Conservation (phyloP, 108 stramenopile genomes). For the Nitzschia sp. region DNA sequence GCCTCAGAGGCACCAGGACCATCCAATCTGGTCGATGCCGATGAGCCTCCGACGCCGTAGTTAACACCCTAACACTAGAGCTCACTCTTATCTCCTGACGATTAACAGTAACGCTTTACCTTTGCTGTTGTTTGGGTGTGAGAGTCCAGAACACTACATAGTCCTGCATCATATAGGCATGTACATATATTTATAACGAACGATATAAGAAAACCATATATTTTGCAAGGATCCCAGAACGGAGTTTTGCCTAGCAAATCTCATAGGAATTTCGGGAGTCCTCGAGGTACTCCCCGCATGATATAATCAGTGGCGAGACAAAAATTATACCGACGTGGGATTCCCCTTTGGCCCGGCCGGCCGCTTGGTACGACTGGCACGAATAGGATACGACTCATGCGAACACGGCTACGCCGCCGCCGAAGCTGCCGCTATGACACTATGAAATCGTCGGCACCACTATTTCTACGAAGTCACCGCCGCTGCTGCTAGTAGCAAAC, state of each 20-base stretch:
- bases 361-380: too few species aligned
- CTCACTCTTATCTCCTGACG: constrained; percentile 1
- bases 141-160: not conserved
- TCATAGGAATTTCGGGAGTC: not conserved
- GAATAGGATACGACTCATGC: too few species aligned
- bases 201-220: not conserved
- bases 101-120: not conserved
- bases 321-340: too few species aligned
- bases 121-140: not conserved
- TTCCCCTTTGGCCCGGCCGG: too few species aligned
- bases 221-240: too few species aligned
- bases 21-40: not conserved
- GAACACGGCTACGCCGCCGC: too few species aligned
- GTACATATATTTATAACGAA: not conserved
- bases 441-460: too few species aligned
- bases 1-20: not conserved
- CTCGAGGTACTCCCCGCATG: not conserved
- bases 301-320: too few species aligned
- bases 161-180: not conserved
- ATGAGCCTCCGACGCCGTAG: not conserved
- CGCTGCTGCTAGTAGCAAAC: too few species aligned
- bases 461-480: too few species aligned
- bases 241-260: too few species aligned
- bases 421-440: too few species aligned
- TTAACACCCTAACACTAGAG: not conserved